A percentile compares a stretch with the other conserved stretches of the same genome.
Conservation (phyloP, 371 early-diverging fungal genomes). For the Lichtheimia ramosa region DNA sequence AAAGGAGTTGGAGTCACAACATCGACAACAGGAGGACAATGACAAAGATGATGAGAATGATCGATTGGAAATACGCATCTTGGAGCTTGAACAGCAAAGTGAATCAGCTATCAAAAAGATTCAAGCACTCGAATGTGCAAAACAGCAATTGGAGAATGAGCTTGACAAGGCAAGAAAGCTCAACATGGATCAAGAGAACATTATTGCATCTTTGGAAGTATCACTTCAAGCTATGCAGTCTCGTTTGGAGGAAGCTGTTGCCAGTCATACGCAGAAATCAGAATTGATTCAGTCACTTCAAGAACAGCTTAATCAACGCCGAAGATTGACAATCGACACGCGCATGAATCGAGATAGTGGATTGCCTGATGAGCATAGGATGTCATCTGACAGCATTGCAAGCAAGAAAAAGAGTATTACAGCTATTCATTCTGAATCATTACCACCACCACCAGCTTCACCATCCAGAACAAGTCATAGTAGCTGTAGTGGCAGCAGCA, state of each 20-base stretch:
- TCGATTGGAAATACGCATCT: no score
- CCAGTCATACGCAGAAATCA: slow-evolving; percentile 16
- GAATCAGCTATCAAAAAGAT: slow-evolving; percentile 2
- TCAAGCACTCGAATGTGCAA: slow-evolving; percentile 5
- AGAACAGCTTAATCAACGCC: slow-evolving; percentile 14
- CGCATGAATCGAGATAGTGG: slow-evolving; percentile 14
- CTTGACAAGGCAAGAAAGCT: slow-evolving; percentile 6
- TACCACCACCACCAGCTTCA: neutral
- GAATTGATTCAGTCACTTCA: slow-evolving; percentile 12
- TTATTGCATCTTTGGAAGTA: slow-evolving; percentile 14
- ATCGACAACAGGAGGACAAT: no score
- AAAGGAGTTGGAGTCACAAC: no score
- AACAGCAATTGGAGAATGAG: neutral
- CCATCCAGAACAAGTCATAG: no score
- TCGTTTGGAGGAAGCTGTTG: slow-evolving; percentile 18
- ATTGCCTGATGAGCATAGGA: slow-evolving; percentile 11
- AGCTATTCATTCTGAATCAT: neutral
- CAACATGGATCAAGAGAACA: slow-evolving; percentile 15
- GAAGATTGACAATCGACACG: slow-evolving; percentile 14
- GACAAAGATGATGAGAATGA: no score
- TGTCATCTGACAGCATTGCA: slow-evolving; percentile 7
- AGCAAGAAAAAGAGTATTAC: slow-evolving; percentile 13
- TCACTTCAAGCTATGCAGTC: slow-evolving; percentile 14
- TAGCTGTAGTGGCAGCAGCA: neutral
- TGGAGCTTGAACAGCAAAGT: slow-evolving; percentile 7